A percentile compares a stretch with the other conserved stretches of the same genome.
These are phyloP conservation scores for Tetrastigma voinierianum DNA, from an alignment of 164 flowering plant species.

Conservation along the genomic window DNA sequence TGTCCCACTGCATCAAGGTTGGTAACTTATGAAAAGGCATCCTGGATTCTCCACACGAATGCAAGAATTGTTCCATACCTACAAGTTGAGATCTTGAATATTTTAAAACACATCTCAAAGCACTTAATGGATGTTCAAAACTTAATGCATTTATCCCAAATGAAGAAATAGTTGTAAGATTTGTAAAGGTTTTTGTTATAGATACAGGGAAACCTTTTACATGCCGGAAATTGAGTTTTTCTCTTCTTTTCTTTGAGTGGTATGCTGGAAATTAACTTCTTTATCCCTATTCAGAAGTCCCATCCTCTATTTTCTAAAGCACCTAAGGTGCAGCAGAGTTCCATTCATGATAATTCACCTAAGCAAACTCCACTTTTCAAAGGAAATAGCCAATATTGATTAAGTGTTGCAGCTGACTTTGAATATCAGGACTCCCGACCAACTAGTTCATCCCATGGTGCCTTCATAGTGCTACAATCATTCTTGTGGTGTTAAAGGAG, in stretches of 20 bases:
- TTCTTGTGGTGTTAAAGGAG: too few species aligned
- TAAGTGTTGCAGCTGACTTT: too few species aligned
- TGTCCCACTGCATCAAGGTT: constrained; percentile 90
- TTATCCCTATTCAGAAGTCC: constrained; percentile 1
- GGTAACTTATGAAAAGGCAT: constrained; percentile 86
- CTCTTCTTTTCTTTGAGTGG: too few species aligned
- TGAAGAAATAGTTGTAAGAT: neutral
- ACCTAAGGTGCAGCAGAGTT: neutral
- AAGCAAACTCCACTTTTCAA: neutral
- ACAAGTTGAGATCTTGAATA: constrained; percentile 17
- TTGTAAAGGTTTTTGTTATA: neutral
- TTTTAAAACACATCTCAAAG: neutral
- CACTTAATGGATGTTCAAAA: neutral
- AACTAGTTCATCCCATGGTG: too few species aligned
- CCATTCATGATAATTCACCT: neutral
- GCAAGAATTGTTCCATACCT: constrained; percentile 93
- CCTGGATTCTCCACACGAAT: constrained; percentile 93
- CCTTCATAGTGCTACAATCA: too few species aligned
- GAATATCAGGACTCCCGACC: too few species aligned
- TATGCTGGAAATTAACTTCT: neutral
- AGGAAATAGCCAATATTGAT: too few species aligned
- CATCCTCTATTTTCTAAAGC: neutral
- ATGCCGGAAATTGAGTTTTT: too few species aligned
- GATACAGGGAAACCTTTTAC: neutral
- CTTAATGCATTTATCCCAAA: neutral